Conservation (phyloP, 1,139 yeast species). For the Debaryomyces udenii region DNA sequence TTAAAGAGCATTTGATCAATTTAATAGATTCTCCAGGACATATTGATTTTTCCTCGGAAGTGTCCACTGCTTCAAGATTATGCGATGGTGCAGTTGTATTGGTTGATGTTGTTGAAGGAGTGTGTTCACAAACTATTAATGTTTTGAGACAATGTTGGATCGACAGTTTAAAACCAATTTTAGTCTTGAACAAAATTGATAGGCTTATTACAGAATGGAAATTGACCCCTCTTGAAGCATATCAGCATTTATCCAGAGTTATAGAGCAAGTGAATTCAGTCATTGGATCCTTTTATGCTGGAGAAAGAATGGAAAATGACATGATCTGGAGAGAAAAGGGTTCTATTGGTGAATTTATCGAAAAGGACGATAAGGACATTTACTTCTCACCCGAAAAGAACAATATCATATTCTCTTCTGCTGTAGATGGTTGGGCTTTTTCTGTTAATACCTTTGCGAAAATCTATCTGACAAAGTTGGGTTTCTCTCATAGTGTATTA, state of each 20-base stretch:
- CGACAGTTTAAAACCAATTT: conserved; percentile 82
- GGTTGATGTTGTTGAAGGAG: conserved; percentile 98
- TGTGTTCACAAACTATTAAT: conserved; percentile 93
- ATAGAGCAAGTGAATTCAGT: conserved; percentile 96
- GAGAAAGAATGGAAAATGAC: conserved; percentile 92
- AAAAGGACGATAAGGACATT: conserved; percentile 77
- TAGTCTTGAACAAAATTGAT: conserved; percentile 93
- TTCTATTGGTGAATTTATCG: conserved; percentile 61
- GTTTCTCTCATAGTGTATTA: conserved; percentile 77
- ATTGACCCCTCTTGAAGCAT: conserved; percentile 84
- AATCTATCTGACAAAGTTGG: conserved; percentile 81
- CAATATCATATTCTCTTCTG: conserved; percentile 93
- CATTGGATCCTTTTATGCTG: conserved; percentile 89
- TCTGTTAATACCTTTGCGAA: conserved; percentile 86
- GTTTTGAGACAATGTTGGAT: conserved; percentile 96
- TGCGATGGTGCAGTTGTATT: conserved; percentile 97
- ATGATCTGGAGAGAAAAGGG: conserved; percentile 76
- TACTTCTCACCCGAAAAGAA: conserved; percentile 89
- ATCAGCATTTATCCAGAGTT: conserved; percentile 71
- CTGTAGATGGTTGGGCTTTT: conserved; percentile 98
- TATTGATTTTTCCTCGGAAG: conserved; percentile 95
- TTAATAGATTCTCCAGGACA: conserved; percentile 98
- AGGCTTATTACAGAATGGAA: conserved; percentile 81
- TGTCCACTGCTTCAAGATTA: conserved; percentile 89
- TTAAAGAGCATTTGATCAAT: conserved; percentile 82